Conservation (phyloP, 331 rosid species). For the Dryas integrifolia region DNA sequence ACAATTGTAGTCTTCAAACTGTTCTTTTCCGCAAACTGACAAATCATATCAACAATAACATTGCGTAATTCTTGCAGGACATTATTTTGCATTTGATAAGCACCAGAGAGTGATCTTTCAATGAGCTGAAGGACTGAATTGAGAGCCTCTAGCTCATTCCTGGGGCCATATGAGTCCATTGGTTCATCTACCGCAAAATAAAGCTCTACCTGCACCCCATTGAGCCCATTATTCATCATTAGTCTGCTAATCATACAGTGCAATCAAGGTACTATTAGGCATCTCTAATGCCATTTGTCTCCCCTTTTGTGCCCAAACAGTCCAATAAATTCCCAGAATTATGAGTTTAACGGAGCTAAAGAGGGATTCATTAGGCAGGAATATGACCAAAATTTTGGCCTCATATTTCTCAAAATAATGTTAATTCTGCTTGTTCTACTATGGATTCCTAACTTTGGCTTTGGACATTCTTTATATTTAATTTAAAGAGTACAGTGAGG, state of each 20-base stretch:
- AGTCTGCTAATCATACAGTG: constrained; percentile 22
- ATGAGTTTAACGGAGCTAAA: background rate
- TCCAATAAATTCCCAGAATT: constrained; percentile 15
- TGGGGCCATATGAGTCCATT: constrained; percentile 59
- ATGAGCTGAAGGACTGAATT: constrained; percentile 54
- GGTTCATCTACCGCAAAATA: constrained; percentile 71
- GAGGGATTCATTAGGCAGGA: constrained; percentile 1
- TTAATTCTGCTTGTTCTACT: background rate
- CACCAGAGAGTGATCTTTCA: constrained; percentile 43
- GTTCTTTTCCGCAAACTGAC: constrained; percentile 40
- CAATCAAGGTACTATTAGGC: background rate
- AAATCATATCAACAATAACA: constrained; percentile 41
- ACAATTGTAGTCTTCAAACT: constrained; percentile 35
- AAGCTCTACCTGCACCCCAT: constrained; percentile 67
- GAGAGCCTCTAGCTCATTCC: constrained; percentile 79
- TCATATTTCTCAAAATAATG: background rate
- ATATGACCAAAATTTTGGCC: background rate
- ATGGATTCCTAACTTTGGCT: background rate
- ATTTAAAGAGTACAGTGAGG: constrained; percentile 14
- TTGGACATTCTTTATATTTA: background rate
- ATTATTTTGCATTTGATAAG: constrained; percentile 34
- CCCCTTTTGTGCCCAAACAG: constrained; percentile 17
- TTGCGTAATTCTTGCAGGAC: constrained; percentile 44
- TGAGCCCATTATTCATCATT: constrained; percentile 26
- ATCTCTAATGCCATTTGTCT: constrained; percentile 9